Evolutionary conservation across 208 protist genomes (phyloP).

Genomic region (Acanthamoeba royreba): DNA sequence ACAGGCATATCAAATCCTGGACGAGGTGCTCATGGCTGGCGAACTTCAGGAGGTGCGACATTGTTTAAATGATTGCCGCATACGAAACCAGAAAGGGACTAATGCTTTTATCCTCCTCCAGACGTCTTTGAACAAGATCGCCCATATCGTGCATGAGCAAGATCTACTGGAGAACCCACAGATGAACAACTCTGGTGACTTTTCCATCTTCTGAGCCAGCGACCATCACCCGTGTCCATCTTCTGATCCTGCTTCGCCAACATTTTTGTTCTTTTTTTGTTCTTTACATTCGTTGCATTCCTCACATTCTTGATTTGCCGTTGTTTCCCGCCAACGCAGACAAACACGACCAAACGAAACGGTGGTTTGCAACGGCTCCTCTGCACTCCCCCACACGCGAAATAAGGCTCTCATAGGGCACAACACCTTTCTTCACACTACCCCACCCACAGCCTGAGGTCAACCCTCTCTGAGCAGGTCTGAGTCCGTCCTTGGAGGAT

Average conservation of each 20-base stretch:
- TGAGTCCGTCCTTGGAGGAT: too few species aligned
- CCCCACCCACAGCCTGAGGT: too few species aligned
- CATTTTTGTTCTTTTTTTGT: background rate
- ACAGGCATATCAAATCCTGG: constrained; percentile 96
- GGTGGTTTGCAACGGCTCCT: too few species aligned
- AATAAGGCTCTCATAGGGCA: too few species aligned
- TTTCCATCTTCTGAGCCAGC: constrained; percentile 28
- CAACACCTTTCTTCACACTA: too few species aligned
- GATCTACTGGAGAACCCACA: background rate
- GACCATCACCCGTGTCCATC: too few species aligned
- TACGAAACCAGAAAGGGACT: background rate
- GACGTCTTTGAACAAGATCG: background rate
- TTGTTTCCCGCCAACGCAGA: too few species aligned
- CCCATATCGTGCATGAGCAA: constrained; percentile 15
- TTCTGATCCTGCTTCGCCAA: background rate
- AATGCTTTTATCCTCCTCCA: background rate
- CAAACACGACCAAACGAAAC: too few species aligned
- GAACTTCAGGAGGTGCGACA: constrained; percentile 93
- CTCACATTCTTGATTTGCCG: too few species aligned
- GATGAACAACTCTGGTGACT: constrained; percentile 8
- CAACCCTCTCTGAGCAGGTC: too few species aligned
- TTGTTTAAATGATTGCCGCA: background rate
- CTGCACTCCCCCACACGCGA: too few species aligned
- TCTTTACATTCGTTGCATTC: too few species aligned
- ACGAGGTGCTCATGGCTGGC: constrained; percentile 97